Evolutionary conservation across 2,329 filamentous ascomycete genomes (phyloP).

Genomic region (Capronia epimyces): DNA sequence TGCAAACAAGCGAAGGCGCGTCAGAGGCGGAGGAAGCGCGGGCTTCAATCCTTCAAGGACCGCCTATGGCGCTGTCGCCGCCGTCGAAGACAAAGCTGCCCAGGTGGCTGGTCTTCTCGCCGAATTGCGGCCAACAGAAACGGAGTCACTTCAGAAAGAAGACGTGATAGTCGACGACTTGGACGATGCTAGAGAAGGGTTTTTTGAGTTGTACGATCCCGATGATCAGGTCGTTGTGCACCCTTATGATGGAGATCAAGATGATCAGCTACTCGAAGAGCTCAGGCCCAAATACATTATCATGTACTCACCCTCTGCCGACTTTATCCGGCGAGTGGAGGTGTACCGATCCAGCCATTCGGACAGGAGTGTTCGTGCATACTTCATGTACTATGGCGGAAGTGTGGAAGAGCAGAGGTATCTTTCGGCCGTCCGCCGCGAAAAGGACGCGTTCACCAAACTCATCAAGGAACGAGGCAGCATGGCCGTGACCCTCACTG

Average conservation of each 20-base stretch:
- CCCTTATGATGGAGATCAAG: constrained; percentile 90
- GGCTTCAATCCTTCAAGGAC: constrained; percentile 55
- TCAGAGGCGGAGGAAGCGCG: constrained; percentile 68
- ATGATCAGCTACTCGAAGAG: constrained; percentile 94
- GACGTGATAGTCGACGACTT: constrained; percentile 73
- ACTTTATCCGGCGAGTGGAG: constrained; percentile 90
- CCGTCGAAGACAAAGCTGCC: constrained; percentile 73
- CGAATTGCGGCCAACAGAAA: constrained; percentile 73
- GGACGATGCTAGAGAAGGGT: constrained; percentile 69
- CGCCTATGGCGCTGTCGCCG: constrained; percentile 56
- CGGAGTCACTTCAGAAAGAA: constrained; percentile 68
- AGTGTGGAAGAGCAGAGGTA: constrained; percentile 96
- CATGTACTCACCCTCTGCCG: constrained; percentile 95
- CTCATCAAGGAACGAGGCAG: constrained; percentile 88
- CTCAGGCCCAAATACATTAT: constrained; percentile 89
- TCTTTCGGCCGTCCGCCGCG: constrained; percentile 78
- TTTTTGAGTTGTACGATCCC: constrained; percentile 87
- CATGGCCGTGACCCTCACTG: constrained; percentile 83
- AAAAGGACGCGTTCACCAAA: constrained; percentile 93
- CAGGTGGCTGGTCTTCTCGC: constrained; percentile 79
- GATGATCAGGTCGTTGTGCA: constrained; percentile 82
- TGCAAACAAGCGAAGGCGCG: constrained; percentile 76
- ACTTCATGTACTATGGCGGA: constrained; percentile 92
- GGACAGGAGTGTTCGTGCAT: constrained; percentile 66
- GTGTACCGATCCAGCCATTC: constrained; percentile 88